Evolutionary conservation across 805 yeast genomes (phyloP), one percentile per base, ranked within the genome.

Genomic region (Yarrowia yakushimensis): DNA sequence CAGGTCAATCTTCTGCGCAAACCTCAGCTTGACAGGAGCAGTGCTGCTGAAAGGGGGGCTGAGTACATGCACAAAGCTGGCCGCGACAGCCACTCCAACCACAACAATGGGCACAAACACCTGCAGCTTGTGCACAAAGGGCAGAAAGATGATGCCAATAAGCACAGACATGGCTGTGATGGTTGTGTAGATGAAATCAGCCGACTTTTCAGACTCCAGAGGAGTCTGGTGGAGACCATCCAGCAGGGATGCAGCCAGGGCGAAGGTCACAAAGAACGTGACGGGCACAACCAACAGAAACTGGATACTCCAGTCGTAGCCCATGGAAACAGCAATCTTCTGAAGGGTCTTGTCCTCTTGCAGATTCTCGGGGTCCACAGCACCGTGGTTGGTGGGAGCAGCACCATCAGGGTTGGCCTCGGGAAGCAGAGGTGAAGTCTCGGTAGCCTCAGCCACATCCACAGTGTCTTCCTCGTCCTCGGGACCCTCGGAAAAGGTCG

Each of bases 251-350:
- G 78, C 81, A 6, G 87, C 85, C 36, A 79, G 73, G 63, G 82
- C 80, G 67, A 82, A 80, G n/a, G 85, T 69, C 34, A 86, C 69
- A 33, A 81, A 78, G 2, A 85, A 75, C 1, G 87, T 75, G 13
- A 86, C 60, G 2, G 97, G 97, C 13, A 87, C 89, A 17, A 86
- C 71, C 1, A 85, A 65, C 31, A 88, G 66, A 68, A 82, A 90
- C 71, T 91, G 96, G 17, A 89, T 66, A 15, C 86, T 79, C 97
- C 97, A 91, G 68, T 87, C 96, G 69, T 87, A 81, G 55, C 69
- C 37, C 18, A 61, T 55, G 23, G 66, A 54, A 3, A 25, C 31
- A 12, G 43, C 59, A 34, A 34, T 34, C 43, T 52, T 52, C 43
- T 34, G 23, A 6, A 34, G 43, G 6, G 59, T 52, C 28, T 31